Base-by-base conservation (phyloP, 2,329 filamentous ascomycete genomes). In the Claviceps sp. region DNA sequence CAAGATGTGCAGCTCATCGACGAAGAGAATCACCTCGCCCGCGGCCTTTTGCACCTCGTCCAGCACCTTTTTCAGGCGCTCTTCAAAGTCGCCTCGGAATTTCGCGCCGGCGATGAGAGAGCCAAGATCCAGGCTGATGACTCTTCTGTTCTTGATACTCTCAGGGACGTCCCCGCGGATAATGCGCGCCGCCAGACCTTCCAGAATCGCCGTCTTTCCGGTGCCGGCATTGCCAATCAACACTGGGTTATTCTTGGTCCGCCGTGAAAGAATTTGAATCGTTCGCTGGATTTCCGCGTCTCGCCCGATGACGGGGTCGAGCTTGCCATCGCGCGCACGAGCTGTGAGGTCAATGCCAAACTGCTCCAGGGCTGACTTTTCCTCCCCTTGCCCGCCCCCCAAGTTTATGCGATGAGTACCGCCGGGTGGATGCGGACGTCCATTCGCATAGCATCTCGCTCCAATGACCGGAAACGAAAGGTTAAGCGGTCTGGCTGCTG, bases 171-270 rank as follows among this genome's bases (percentile, higher is more conserved):
- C 91, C 2, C 91, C 91, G 57, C 84, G 79, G 1, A 96, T 86
- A 58, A 98, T 97, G 41, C 93, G 78, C 63, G 93, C 80, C 9
- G 91, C 90, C 41, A 97, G 73, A 1, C 91, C 91, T 69, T 97
- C 91, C 3, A 96, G 72, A 50, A 96, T 87, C 1, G 91, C 90
- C 5, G 91, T 97, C 71, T 97, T 97, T 55, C 91, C 91, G 0
- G 88, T 95, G 58, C 90, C 91, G 8, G 89, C 88, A 47, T 82
- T 84, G 55, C 91, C 91, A 54, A 96, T 95, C n/a, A 96, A 72
- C 0, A 96, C 90, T 0, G 91, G 91, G 58, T 95, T 95, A 62
- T 96, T 97, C 69, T 97, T 97, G 7, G 93, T 97, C 55, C 93
- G 77, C 56, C 93, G 77, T 16, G 90, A 96, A 1, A 98, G 71